phyloP scores from a whole-genome alignment of 2,329 filamentous ascomycete genomes.

The Ciborinia camelliae region DNA sequence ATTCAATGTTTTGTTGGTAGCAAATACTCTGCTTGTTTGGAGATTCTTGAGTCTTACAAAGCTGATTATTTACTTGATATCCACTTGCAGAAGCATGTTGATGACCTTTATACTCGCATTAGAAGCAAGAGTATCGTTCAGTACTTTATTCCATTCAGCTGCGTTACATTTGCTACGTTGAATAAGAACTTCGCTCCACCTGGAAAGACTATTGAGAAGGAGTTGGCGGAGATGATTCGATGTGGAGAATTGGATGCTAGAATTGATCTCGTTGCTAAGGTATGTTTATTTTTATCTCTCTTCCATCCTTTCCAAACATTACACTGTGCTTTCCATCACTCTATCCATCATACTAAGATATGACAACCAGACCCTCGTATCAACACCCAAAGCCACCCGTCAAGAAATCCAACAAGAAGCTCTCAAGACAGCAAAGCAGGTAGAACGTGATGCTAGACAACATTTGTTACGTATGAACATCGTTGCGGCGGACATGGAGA shows the following conservation, averaged over 20 bases:
- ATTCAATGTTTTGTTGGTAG: constrained; percentile 86
- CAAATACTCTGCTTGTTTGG: constrained; percentile 81
- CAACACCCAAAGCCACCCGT: constrained; percentile 64
- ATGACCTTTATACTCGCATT: constrained; percentile 67
- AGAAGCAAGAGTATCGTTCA: constrained; percentile 90
- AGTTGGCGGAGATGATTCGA: constrained; percentile 77
- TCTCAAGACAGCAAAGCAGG: constrained; percentile 64
- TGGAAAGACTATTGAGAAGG: constrained; percentile 62
- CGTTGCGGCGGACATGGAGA: constrained; percentile 69
- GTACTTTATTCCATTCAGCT: constrained; percentile 87
- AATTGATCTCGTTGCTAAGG: constrained; percentile 78
- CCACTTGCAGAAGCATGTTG: constrained; percentile 73
- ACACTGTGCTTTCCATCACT: not conserved
- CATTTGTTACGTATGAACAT: constrained; percentile 77
- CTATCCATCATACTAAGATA: constrained; percentile 21
- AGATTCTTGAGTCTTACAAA: constrained; percentile 76
- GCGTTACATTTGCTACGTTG: constrained; percentile 77
- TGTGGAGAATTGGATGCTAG: constrained; percentile 68
- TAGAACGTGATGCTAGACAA: constrained; percentile 71
- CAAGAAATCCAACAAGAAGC: constrained; percentile 67
- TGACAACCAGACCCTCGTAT: constrained; percentile 61
- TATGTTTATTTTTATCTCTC: constrained; percentile 38
- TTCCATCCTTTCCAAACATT: not conserved
- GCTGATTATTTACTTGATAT: constrained; percentile 88
- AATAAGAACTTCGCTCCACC: constrained; percentile 68